Conservation (phyloP, 192 early-diverging fungal genomes). For the Rhizoclosmatium globosum region DNA sequence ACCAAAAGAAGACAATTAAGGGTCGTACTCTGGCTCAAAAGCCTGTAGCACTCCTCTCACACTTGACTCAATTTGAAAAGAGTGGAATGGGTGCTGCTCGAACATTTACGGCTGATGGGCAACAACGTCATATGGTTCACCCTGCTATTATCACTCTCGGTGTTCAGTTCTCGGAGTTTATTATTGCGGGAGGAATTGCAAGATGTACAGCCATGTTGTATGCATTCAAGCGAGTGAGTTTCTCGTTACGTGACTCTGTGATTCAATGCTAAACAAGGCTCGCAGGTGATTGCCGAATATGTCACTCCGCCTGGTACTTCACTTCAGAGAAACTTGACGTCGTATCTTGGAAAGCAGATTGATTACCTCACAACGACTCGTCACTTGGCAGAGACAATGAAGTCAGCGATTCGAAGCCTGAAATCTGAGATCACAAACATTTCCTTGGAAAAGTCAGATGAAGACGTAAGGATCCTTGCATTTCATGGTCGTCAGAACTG, state of each 20-base stretch:
- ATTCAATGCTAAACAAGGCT: neutral
- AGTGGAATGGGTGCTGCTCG: slow-evolving; percentile 33
- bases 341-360: slow-evolving; percentile 88
- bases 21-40: slow-evolving; percentile 47
- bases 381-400: slow-evolving; percentile 92
- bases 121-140: slow-evolving; percentile 68
- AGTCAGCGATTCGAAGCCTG: slow-evolving; percentile 87
- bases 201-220: slow-evolving; percentile 87
- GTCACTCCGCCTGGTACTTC: slow-evolving; percentile 81
- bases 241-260: neutral
- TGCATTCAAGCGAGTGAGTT: slow-evolving; percentile 79
- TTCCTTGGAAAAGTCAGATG: slow-evolving; percentile 83
- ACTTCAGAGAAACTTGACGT: slow-evolving; percentile 81
- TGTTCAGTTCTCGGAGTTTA: slow-evolving; percentile 84
- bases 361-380: slow-evolving; percentile 86
- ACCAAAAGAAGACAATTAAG: slow-evolving; percentile 29
- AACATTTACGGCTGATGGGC: slow-evolving; percentile 26
- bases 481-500: neutral
- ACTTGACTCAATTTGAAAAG: slow-evolving; percentile 72
- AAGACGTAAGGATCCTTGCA: slow-evolving; percentile 70
- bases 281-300: slow-evolving; percentile 91
- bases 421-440: slow-evolving; percentile 86
- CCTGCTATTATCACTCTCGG: slow-evolving; percentile 88
- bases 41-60: slow-evolving; percentile 75
- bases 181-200: slow-evolving; percentile 91